A percentile compares a stretch with the other conserved stretches of the same genome.
phyloP scores from a whole-genome alignment of 2,329 filamentous ascomycete genomes.

The Fusarium subglutinans region DNA sequence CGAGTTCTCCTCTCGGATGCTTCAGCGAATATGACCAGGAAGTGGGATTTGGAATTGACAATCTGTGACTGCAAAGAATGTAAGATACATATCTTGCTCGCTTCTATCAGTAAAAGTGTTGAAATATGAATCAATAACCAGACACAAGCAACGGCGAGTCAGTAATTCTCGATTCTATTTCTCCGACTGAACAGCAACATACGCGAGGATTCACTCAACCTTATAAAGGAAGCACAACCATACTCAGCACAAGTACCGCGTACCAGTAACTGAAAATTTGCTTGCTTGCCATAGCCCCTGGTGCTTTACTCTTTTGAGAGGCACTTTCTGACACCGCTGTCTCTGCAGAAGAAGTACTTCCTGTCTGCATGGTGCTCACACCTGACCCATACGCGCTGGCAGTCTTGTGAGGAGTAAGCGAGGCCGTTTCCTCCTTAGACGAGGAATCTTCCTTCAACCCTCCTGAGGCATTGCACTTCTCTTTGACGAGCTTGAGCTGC shows the following conservation, averaged over 20 bases:
- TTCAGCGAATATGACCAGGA: background rate
- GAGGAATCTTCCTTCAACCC: background rate
- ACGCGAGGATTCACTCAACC: background rate
- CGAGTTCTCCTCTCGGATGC: background rate
- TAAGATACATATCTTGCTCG: background rate
- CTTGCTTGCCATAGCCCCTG: background rate
- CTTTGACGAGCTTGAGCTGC: background rate
- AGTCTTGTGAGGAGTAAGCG: background rate
- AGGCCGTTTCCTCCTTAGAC: background rate
- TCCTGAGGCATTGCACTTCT: background rate
- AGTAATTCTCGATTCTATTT: background rate
- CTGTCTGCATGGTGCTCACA: background rate
- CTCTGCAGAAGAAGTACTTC: background rate
- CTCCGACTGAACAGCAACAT: background rate
- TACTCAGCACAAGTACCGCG: background rate
- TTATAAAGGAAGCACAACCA: background rate
- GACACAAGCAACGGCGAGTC: background rate
- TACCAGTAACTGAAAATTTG: background rate
- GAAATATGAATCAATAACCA: background rate
- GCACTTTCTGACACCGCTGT: background rate
- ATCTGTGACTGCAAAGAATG: background rate
- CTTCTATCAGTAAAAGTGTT: background rate
- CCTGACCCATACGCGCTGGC: fast-evolving
- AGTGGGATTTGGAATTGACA: background rate
- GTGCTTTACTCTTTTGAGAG: background rate